Evolutionary conservation across 1,284 basidiomycete genomes (phyloP).

Genomic region (Stygiomarasmius scandens): DNA sequence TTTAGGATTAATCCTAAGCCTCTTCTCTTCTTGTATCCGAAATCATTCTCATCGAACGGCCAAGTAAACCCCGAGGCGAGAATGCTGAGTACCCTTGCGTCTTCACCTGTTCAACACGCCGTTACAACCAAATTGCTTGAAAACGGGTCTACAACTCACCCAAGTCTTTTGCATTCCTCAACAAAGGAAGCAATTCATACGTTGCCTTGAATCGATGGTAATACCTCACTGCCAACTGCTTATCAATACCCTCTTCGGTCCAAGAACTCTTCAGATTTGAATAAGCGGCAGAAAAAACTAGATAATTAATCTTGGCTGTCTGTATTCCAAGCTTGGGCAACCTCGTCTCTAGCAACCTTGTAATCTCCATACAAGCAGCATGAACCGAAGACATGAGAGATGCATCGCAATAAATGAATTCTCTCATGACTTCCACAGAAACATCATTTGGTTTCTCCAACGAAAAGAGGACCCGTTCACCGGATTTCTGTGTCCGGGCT

Average conservation of each 20-base stretch:
- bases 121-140: neutral
- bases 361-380: neutral
- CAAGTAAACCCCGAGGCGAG: constrained; percentile 7
- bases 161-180: constrained; percentile 7
- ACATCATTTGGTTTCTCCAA: neutral
- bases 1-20: constrained; percentile 2
- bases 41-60: constrained; percentile 8
- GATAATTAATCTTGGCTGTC: constrained; percentile 6
- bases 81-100: constrained; percentile 11
- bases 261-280: constrained; percentile 1
- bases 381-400: constrained; percentile 1
- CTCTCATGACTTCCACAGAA: neutral
- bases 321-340: neutral
- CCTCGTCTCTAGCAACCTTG: neutral
- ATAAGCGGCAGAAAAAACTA: constrained; percentile 8
- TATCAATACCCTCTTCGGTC: constrained; percentile 10
- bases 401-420: constrained; percentile 9
- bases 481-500: constrained; percentile 1
- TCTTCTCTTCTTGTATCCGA: constrained; percentile 9
- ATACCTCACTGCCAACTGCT: constrained; percentile 8
- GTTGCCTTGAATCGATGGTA: constrained; percentile 16
- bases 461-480: neutral
- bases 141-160: neutral
- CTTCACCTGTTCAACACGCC: neutral
- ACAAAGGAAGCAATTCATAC: constrained; percentile 8